A percentile compares a stretch with the other conserved stretches of the same genome.
These are phyloP conservation scores for Lasiosphaeria ovina DNA, from an alignment of 495 filamentous ascomycete genomes.

Conservation along the genomic window DNA sequence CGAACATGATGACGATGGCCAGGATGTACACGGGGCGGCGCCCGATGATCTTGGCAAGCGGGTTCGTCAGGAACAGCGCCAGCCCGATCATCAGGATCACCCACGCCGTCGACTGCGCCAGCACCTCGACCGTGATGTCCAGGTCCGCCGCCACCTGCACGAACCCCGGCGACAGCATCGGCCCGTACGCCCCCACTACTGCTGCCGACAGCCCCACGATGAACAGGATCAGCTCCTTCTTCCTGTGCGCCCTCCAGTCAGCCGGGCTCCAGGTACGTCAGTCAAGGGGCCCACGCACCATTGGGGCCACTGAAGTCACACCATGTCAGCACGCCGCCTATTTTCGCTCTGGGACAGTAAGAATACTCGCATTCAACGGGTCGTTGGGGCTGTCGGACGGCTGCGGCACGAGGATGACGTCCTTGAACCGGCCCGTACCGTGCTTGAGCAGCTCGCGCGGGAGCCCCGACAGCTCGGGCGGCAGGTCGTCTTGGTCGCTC, in stretches of 20 bases:
- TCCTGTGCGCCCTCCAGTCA: slow-evolving; percentile 16
- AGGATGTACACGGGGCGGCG: slow-evolving; percentile 62
- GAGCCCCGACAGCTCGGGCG: slow-evolving; percentile 41
- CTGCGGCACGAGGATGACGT: slow-evolving; percentile 54
- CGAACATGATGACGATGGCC: slow-evolving; percentile 56
- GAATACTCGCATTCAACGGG: slow-evolving; percentile 46
- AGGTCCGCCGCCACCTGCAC: slow-evolving; percentile 38
- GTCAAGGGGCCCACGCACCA: slow-evolving; percentile 5
- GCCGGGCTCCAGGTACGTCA: slow-evolving; percentile 17
- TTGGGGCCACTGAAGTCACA: slow-evolving; percentile 24
- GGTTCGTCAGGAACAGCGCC: slow-evolving; percentile 57
- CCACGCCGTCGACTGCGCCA: slow-evolving; percentile 39
- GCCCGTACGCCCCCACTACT: slow-evolving; percentile 55
- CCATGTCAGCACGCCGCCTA: not conserved
- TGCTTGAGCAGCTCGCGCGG: slow-evolving; percentile 48
- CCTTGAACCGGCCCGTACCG: slow-evolving; percentile 42
- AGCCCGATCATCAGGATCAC: slow-evolving; percentile 35
- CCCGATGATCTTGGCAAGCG: slow-evolving; percentile 62
- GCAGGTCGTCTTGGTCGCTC: slow-evolving; percentile 43
- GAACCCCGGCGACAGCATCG: slow-evolving; percentile 54
- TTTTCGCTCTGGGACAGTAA: not conserved
- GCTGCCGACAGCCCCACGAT: slow-evolving; percentile 54
- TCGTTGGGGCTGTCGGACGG: slow-evolving; percentile 56
- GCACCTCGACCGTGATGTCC: slow-evolving; percentile 31
- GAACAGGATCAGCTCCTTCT: slow-evolving; percentile 52